Evolutionary conservation across 2,329 filamentous ascomycete genomes (phyloP), one percentile per base, ranked within the genome.

Genomic region (Curvularia lunata): DNA sequence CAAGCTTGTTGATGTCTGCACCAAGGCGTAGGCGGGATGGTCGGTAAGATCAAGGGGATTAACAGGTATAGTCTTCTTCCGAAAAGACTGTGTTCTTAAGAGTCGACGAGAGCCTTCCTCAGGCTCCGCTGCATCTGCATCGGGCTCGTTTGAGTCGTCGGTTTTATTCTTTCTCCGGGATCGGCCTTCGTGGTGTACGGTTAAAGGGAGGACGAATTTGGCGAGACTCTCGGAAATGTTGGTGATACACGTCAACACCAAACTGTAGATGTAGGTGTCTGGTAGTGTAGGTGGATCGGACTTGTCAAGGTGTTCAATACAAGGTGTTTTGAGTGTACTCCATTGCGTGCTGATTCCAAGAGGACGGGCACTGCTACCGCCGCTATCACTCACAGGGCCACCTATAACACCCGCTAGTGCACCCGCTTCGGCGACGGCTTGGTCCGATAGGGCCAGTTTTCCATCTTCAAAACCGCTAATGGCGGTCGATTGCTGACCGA

Each of bases 301-400:
- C 75, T 98, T 99, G 78, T 99, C 95, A 19, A 98, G 85, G 63
- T 97, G 91, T 68, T 99, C 95, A 60, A 98, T 91, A 71, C 92
- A 97, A 5, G 92, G 89, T 10, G 92, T 90, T 48, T 92, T 86
- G 60, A 97, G 85, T 12, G 89, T 85, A 75, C 95, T 99, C 92
- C 92, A 98, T 70, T 96, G 91, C 3, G 85, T 87, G 77, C 92
- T 97, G 70, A 99, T 93, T 5, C 96, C 96, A 42, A 83, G 80
- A 0, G 87, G 87, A 62, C 85, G 68, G 8, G 92, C 92, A 48
- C 82, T 80, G 0, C 86, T 87, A 37, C 34, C 8, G 62, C 85
- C 70, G 25, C 64, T 64, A 27, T 75, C 90, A 25, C 85, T 82
- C 25, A 88, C 88, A 54, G 88, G 87, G 1, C 87, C 82, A 16